Conservation (phyloP, 75 land plant species). For the Picea sitchensis region DNA sequence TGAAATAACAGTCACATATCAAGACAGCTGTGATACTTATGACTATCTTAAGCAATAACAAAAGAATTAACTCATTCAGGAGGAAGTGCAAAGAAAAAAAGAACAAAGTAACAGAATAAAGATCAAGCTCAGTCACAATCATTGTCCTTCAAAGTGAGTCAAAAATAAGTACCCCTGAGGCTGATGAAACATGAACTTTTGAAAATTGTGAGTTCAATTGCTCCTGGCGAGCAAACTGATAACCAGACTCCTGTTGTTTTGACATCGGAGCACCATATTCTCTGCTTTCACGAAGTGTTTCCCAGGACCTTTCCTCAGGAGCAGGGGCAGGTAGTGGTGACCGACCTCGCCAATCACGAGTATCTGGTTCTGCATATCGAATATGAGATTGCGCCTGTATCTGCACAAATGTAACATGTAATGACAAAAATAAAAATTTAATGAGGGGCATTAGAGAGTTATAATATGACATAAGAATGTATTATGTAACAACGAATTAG, state of each 20-base stretch:
- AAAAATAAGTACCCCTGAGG: constrained; percentile 26
- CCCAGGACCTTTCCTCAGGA: constrained; percentile 49
- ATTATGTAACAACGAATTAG: no score
- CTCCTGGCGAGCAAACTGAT: constrained; percentile 12
- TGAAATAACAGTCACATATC: no score
- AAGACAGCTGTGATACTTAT: no score
- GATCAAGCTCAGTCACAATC: background rate
- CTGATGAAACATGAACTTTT: constrained; percentile 21
- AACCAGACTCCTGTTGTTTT: constrained; percentile 27
- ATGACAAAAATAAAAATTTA: background rate
- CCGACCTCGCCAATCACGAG: constrained; percentile 57
- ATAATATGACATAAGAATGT: no score
- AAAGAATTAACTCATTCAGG: no score
- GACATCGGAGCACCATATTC: constrained; percentile 23
- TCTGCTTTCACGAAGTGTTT: constrained; percentile 22
- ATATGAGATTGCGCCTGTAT: constrained; percentile 25
- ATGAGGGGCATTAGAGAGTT: no score
- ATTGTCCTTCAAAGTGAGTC: background rate
- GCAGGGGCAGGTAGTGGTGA: constrained; percentile 28
- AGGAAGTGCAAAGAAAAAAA: no score
- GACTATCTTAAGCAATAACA: no score
- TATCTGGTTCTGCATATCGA: constrained; percentile 54
- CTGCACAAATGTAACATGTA: constrained; percentile 6
- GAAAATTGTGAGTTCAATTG: constrained; percentile 28
- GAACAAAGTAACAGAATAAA: no score